A percentile compares a stretch with the other conserved stretches of the same genome.
Conservation (phyloP, 1,139 yeast species). For the Sugiyamaella novakii region DNA sequence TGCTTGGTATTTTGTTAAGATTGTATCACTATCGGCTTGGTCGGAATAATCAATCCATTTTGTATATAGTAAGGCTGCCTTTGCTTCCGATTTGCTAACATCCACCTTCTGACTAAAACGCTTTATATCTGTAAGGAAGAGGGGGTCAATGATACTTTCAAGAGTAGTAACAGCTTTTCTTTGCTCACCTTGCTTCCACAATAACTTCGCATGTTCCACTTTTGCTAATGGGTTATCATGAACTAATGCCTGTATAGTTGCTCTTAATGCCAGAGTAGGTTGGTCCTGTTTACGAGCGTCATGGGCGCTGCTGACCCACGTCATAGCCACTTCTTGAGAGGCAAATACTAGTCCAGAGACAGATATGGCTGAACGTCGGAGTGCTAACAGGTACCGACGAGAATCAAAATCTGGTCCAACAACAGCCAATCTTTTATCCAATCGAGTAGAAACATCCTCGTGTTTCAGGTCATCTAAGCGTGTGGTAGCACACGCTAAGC, state of each 20-base stretch:
- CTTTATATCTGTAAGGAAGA: slow-evolving; percentile 25
- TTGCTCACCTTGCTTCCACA: slow-evolving; percentile 91
- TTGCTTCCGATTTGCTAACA: slow-evolving; percentile 30
- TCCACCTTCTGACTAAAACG: slow-evolving; percentile 17
- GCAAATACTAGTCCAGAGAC: slow-evolving; percentile 46
- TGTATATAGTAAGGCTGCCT: slow-evolving; percentile 68
- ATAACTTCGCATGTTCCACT: slow-evolving; percentile 76
- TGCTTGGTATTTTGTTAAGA: slow-evolving; percentile 66
- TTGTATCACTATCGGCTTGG: slow-evolving; percentile 75
- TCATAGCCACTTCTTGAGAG: slow-evolving; percentile 48
- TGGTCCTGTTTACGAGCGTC: slow-evolving; percentile 71
- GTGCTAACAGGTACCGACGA: slow-evolving; percentile 42
- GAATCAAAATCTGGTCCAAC: slow-evolving; percentile 43
- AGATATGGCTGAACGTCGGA: slow-evolving; percentile 52
- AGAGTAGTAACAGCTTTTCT: slow-evolving; percentile 79
- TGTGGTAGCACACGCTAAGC: slow-evolving; percentile 33
- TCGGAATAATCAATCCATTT: slow-evolving; percentile 89
- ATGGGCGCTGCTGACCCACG: slow-evolving; percentile 62
- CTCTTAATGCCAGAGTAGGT: slow-evolving; percentile 71
- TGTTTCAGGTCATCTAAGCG: slow-evolving; percentile 28
- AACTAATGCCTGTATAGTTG: slow-evolving; percentile 68
- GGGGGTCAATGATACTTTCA: slow-evolving; percentile 46
- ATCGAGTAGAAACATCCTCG: slow-evolving; percentile 31
- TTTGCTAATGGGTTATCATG: slow-evolving; percentile 55
- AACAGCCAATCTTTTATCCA: slow-evolving; percentile 40